Evolutionary conservation across 2,329 filamentous ascomycete species (phyloP).

Genomic region (Sporothrix humicola): DNA sequence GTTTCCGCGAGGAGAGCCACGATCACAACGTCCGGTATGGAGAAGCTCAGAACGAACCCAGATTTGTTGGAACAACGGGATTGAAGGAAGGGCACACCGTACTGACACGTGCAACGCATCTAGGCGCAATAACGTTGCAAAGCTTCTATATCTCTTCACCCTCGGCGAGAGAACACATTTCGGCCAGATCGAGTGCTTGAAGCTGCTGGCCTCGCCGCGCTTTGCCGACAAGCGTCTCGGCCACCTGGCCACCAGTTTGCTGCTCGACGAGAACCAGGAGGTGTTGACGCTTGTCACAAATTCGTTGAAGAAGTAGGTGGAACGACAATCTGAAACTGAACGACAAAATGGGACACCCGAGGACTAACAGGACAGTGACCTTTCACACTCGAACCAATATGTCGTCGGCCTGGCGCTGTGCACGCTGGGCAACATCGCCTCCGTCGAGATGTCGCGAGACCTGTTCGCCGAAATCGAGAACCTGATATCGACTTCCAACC

Average conservation of each 20-base stretch:
- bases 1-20: conserved; percentile 95
- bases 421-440: conserved; percentile 96
- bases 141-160: conserved; percentile 97
- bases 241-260: conserved; percentile 92
- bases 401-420: conserved; percentile 95
- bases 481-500: conserved; percentile 89
- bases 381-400: conserved; percentile 97
- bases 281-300: conserved; percentile 97
- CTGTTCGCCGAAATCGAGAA: conserved; percentile 95
- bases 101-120: conserved; percentile 35
- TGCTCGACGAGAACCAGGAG: conserved; percentile 98
- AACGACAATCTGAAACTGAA: background rate
- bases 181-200: conserved; percentile 98
- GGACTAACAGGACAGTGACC: conserved; percentile 65
- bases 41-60: no score
- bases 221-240: conserved; percentile 98
- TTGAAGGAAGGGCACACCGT: background rate
- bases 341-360: background rate
- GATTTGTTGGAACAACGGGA: no score
- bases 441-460: conserved; percentile 97
- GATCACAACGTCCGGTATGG: conserved; percentile 83
- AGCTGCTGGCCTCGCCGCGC: conserved; percentile 91
- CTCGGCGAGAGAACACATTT: conserved; percentile 97
- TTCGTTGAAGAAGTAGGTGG: conserved; percentile 85
- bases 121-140: conserved; percentile 98